Conservation (phyloP, 2,329 filamentous ascomycete genomes). For the Hypoxylon sp. region DNA sequence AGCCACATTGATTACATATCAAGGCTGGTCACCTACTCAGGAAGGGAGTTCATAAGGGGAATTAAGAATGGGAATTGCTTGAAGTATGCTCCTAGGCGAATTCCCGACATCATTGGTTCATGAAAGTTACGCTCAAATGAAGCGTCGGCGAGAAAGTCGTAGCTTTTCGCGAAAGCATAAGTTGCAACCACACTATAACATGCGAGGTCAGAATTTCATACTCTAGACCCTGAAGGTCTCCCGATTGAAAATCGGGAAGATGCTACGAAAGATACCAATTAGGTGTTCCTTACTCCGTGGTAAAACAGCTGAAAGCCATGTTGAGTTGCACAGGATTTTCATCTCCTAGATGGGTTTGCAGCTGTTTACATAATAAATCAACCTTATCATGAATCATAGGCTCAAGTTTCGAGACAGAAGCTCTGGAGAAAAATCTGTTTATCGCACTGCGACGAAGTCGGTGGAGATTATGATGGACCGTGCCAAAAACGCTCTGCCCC, state of each 20-base stretch:
- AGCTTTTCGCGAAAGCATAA: slow-evolving; percentile 22
- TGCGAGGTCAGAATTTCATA: not conserved
- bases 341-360: slow-evolving; percentile 18
- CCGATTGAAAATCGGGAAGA: not conserved
- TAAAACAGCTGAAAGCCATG: slow-evolving; percentile 23
- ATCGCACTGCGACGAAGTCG: slow-evolving; percentile 53
- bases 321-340: slow-evolving; percentile 15
- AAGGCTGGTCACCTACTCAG: not conserved
- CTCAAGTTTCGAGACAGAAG: slow-evolving; percentile 48
- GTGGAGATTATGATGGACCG: slow-evolving; percentile 53
- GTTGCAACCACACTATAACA: slow-evolving; percentile 16
- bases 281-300: slow-evolving; percentile 20
- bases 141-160: slow-evolving; percentile 20
- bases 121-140: slow-evolving; percentile 15
- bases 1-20: not conserved
- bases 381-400: slow-evolving; percentile 26
- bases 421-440: slow-evolving; percentile 55
- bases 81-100: not conserved
- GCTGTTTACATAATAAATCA: slow-evolving; percentile 37
- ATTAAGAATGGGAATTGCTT: slow-evolving; percentile 12
- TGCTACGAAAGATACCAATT: not conserved
- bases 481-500: slow-evolving; percentile 37
- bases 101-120: slow-evolving; percentile 11
- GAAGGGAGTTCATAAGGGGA: slow-evolving; percentile 4
- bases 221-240: not conserved